These are phyloP conservation scores for Parastagonospora nodorum DNA, from an alignment of 2,329 filamentous ascomycete species.

Conservation along the genomic window DNA sequence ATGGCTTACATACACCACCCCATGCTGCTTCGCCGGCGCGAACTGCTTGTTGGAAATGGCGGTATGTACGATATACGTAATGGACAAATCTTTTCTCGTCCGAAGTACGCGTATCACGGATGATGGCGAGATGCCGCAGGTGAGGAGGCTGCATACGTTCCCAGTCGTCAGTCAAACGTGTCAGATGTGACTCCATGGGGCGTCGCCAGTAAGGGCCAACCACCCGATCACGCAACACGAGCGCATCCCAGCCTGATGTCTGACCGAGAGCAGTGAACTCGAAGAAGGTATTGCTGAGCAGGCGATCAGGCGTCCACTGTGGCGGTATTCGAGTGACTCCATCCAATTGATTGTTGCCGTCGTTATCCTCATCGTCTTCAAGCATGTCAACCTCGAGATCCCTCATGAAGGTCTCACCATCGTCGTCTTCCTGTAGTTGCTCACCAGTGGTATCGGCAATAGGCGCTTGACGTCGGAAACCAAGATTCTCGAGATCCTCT, in stretches of 20 bases:
- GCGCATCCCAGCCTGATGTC: conserved; percentile 55
- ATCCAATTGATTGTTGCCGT: conserved; percentile 16
- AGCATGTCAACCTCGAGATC: conserved; percentile 40
- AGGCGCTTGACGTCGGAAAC: conserved; percentile 28
- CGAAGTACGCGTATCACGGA: conserved; percentile 58
- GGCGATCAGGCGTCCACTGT: conserved; percentile 60
- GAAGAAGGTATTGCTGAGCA: conserved; percentile 58
- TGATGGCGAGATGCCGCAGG: conserved; percentile 61
- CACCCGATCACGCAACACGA: conserved; percentile 43
- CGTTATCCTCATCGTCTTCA: conserved; percentile 22
- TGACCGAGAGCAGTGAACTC: conserved; percentile 56
- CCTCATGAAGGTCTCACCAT: conserved; percentile 35
- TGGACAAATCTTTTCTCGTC: conserved; percentile 51
- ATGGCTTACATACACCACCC: conserved; percentile 56
- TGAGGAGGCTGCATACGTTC: conserved; percentile 63
- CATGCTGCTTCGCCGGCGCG: conserved; percentile 56
- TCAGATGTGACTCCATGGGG: conserved; percentile 59
- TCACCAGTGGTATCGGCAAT: conserved; percentile 20
- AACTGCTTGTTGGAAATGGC: conserved; percentile 59
- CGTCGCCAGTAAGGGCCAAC: conserved; percentile 60
- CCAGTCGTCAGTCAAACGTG: conserved; percentile 61
- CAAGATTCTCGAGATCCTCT: conserved; percentile 41
- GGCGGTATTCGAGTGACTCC: conserved; percentile 49
- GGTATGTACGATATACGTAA: conserved; percentile 61
- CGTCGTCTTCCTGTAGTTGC: conserved; percentile 35